phyloP scores from a whole-genome alignment of 2,329 filamentous ascomycete species.

The Ophiocordyceps robertsii region DNA sequence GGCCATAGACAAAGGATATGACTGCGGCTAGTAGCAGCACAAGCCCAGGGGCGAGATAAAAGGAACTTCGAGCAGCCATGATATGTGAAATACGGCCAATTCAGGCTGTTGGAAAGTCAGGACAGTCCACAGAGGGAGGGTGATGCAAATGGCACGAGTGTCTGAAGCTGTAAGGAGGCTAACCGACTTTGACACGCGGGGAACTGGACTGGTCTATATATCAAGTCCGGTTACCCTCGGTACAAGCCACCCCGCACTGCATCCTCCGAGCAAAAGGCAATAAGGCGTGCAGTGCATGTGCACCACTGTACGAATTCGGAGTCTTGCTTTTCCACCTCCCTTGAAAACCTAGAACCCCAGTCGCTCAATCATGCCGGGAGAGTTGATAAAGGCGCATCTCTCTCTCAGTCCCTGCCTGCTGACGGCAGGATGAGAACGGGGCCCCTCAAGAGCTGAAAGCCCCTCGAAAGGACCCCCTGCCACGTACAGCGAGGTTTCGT shows the following conservation, averaged over 20 bases:
- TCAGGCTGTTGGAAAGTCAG: no score
- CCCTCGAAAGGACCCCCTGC: conserved; percentile 30
- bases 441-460: conserved; percentile 23
- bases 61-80: conserved; percentile 2
- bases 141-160: no score
- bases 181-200: no score
- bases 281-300: not conserved
- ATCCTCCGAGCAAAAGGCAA: no score
- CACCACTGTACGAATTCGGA: no score
- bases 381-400: conserved; percentile 33
- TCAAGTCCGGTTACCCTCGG: no score
- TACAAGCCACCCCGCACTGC: no score
- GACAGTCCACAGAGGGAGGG: no score
- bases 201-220: no score
- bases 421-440: conserved; percentile 19
- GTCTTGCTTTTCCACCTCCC: no score
- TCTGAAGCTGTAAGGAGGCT: no score
- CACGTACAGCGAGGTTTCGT: conserved; percentile 22
- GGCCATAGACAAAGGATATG: conserved; percentile 3
- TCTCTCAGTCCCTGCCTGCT: conserved; percentile 27
- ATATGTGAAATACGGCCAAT: not conserved
- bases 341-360: conserved; percentile 19
- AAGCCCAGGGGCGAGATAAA: not conserved
- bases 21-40: conserved; percentile 3
- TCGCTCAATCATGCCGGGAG: conserved; percentile 26